phyloP scores from a whole-genome alignment of 208 protist species.

The Leishmania martiniquensis region DNA sequence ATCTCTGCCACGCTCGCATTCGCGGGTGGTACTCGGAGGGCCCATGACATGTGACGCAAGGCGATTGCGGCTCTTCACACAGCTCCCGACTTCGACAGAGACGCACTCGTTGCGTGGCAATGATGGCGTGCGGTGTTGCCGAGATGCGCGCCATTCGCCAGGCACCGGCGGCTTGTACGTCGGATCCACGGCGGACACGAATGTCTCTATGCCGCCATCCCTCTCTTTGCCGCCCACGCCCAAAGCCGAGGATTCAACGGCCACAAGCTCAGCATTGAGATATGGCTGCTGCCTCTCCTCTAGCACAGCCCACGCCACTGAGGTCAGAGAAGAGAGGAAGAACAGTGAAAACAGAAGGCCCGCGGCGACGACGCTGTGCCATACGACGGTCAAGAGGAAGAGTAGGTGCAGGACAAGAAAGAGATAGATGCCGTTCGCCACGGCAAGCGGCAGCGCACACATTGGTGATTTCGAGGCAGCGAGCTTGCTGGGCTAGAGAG shows the following conservation, averaged over 20 bases:
- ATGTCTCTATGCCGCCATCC: not conserved
- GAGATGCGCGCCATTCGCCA: not conserved
- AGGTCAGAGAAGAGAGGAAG: not conserved
- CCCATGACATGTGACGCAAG: not conserved
- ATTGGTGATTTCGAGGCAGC: not conserved
- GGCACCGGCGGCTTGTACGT: not conserved
- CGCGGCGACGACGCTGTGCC: constrained; percentile 16
- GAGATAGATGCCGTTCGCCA: constrained; percentile 40
- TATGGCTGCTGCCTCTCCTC: not conserved
- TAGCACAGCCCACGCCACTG: not conserved
- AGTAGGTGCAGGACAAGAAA: constrained; percentile 45
- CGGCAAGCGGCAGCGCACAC: constrained; percentile 1
- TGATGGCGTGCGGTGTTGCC: not conserved
- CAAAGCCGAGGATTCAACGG: not conserved
- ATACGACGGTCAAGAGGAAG: constrained; percentile 21
- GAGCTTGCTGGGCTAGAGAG: not conserved
- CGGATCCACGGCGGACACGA: not conserved
- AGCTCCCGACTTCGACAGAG: not conserved
- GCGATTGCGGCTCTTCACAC: not conserved
- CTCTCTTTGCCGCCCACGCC: not conserved
- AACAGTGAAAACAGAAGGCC: constrained; percentile 13
- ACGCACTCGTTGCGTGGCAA: not conserved
- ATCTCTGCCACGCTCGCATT: not conserved
- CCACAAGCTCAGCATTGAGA: not conserved
- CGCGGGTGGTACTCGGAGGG: not conserved